Conservation (phyloP, 1,284 basidiomycete genomes). For the Ustilago sp. region DNA sequence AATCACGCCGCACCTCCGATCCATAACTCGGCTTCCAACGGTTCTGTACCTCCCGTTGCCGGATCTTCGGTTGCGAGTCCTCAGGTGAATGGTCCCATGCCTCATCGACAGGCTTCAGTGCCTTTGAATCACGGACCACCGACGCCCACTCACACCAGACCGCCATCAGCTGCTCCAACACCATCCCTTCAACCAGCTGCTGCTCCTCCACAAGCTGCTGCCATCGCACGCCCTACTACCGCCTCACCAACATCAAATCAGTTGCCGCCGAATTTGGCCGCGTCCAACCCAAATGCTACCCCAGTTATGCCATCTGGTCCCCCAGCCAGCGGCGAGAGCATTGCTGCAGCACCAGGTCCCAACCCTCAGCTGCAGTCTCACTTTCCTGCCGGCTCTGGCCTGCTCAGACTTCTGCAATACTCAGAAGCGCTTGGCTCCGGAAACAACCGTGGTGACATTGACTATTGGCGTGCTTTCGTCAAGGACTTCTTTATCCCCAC, state of each 20-base stretch:
- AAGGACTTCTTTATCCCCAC: conserved; percentile 52
- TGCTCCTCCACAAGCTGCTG: conserved; percentile 7
- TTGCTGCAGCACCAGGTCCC: conserved; percentile 33
- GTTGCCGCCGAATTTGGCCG: conserved; percentile 9
- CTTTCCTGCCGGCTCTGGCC: conserved; percentile 36
- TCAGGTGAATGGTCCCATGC: conserved; percentile 33
- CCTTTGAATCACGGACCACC: conserved; percentile 41
- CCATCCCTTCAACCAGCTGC: conserved; percentile 35
- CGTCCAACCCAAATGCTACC: conserved; percentile 3
- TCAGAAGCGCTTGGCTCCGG: conserved; percentile 43
- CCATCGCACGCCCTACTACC: conserved; percentile 21
- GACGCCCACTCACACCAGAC: conserved; percentile 40
- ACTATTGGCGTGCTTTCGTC: conserved; percentile 56
- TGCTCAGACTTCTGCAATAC: conserved; percentile 51
- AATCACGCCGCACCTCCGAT: conserved; percentile 24
- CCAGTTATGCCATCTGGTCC: conserved; percentile 12
- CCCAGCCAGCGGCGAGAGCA: conserved; percentile 10
- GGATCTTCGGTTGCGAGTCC: conserved; percentile 26
- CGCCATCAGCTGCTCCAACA: conserved; percentile 40
- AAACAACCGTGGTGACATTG: conserved; percentile 35
- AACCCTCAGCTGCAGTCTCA: conserved; percentile 47
- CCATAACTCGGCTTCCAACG: conserved; percentile 27
- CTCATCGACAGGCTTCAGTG: conserved; percentile 31
- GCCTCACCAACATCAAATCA: conserved; percentile 26
- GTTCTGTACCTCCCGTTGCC: conserved; percentile 18